Evolutionary conservation across 2,329 filamentous ascomycete genomes (phyloP).

Genomic region (Neophaeococcomyces aloes): DNA sequence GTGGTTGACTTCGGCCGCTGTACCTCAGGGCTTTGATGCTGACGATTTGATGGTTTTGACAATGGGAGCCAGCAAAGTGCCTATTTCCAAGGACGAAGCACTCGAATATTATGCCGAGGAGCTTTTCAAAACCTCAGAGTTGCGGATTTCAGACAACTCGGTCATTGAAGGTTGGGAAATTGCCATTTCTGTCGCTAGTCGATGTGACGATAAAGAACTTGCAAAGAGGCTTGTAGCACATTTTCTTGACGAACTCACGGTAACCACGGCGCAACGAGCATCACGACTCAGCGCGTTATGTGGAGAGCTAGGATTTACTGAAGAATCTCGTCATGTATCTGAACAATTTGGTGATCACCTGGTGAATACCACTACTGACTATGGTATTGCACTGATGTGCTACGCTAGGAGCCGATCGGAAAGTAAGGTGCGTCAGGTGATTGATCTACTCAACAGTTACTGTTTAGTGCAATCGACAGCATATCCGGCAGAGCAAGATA

Average conservation of each 20-base stretch:
- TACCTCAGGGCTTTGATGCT: slow-evolving; percentile 58
- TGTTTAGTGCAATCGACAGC: slow-evolving; percentile 75
- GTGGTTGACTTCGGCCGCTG: slow-evolving; percentile 57
- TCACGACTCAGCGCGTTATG: slow-evolving; percentile 74
- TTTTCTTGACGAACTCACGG: slow-evolving; percentile 61
- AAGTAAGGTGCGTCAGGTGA: slow-evolving; percentile 69
- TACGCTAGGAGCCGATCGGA: slow-evolving; percentile 75
- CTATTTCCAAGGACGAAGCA: slow-evolving; percentile 67
- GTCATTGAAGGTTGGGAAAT: slow-evolving; percentile 75
- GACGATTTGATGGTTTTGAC: slow-evolving; percentile 79
- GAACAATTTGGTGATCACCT: slow-evolving; percentile 80
- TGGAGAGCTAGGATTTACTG: slow-evolving; percentile 64
- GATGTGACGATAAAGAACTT: slow-evolving; percentile 62
- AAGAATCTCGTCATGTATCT: slow-evolving; percentile 69
- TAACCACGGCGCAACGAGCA: slow-evolving; percentile 60
- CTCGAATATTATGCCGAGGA: slow-evolving; percentile 64
- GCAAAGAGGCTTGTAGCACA: slow-evolving; percentile 65
- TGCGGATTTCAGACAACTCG: slow-evolving; percentile 26
- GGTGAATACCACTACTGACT: slow-evolving; percentile 60
- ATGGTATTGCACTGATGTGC: slow-evolving; percentile 80
- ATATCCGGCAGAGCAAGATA: slow-evolving; percentile 59
- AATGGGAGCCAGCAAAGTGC: slow-evolving; percentile 49
- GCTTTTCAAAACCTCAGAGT: slow-evolving; percentile 34
- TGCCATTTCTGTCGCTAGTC: slow-evolving; percentile 68
- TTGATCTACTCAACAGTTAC: slow-evolving; percentile 77